Base-by-base conservation (phyloP, 129 eudicot genomes). In the Artemisia annua region DNA sequence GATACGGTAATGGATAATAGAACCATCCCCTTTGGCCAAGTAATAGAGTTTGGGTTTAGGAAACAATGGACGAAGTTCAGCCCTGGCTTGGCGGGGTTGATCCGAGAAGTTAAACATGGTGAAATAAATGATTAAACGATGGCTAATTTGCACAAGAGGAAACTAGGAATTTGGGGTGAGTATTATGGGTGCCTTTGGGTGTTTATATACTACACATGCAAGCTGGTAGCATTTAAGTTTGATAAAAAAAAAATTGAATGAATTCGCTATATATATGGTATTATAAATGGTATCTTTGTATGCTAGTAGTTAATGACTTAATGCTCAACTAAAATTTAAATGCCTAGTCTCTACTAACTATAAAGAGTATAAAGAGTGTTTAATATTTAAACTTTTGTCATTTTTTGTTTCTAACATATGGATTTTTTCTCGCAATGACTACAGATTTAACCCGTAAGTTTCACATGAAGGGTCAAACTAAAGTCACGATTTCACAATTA, bases 131-230 rank as follows among this genome's bases (percentile, higher is more conserved):
- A 35, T 52, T 52, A n/a, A 28, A n/a, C 50, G 6, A 35, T 63
- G 30, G 28, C 26, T 19, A 63, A 48, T 20, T 67, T 32, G 12
- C 39, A 28, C 65, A 8, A 17, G 8, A 55, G 5, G 75, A 55
- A 14, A 70, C 14, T n/a, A 11, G 15, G 6, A 20, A 39, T 64
- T 35, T 6, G 18, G 32, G 75, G 65, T 35, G 65, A 70, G 2
- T 12, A 17, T 14, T 49, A 28, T 48, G 60, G 24, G 13, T 49
- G 60, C 18, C 48, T 68, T 43, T 3, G 39, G 51, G 43, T 55
- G 53, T 39, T 39, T 55, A 16, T 70, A 70, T 70, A 55, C 39
- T 55, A 69, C 22, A 7, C 75, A 70, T 70, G 66, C 75, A 55
- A 13, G 75, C 20, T 70, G 43, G 9, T 70, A 56, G 54, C 65